phyloP scores from a whole-genome alignment of 257 asterid genomes.

The Coffea canephora region DNA sequence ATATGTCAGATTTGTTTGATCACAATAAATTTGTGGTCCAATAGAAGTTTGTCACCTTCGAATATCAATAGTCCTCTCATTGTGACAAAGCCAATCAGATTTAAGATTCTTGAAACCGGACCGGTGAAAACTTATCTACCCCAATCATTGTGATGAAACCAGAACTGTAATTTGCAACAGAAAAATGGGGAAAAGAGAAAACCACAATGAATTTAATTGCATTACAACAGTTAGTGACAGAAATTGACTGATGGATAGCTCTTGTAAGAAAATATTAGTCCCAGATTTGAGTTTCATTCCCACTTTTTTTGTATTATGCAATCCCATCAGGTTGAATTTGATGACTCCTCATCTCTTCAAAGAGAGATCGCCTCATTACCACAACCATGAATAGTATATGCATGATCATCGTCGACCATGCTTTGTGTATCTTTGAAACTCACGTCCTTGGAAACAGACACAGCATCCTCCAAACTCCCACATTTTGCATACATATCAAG shows the following conservation, averaged over 20 bases:
- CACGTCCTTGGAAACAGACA: constrained; percentile 31
- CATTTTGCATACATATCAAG: constrained; percentile 48
- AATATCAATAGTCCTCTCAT: not conserved
- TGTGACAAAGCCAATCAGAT: not conserved
- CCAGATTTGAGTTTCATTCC: too few species aligned
- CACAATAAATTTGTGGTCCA: not conserved
- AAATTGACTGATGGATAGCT: too few species aligned
- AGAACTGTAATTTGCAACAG: not conserved
- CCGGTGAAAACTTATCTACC: not conserved
- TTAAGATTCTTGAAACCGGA: not conserved
- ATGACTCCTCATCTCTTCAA: constrained; percentile 28
- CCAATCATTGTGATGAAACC: not conserved
- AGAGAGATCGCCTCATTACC: constrained; percentile 32
- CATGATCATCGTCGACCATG: constrained; percentile 43
- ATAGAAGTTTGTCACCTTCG: not conserved
- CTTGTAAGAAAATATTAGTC: too few species aligned
- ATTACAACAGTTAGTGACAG: too few species aligned
- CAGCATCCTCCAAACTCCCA: constrained; percentile 39
- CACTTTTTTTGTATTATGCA: not conserved
- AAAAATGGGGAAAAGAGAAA: too few species aligned
- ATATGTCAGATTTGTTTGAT: not conserved
- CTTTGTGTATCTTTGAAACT: constrained; percentile 29
- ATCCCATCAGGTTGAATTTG: constrained; percentile 31
- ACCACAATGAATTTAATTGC: too few species aligned
- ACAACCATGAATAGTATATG: constrained; percentile 38